Evolutionary conservation across 176 grass and related monocot species (phyloP), one percentile per base, ranked within the genome.

Genomic region (Phragmites australis): DNA sequence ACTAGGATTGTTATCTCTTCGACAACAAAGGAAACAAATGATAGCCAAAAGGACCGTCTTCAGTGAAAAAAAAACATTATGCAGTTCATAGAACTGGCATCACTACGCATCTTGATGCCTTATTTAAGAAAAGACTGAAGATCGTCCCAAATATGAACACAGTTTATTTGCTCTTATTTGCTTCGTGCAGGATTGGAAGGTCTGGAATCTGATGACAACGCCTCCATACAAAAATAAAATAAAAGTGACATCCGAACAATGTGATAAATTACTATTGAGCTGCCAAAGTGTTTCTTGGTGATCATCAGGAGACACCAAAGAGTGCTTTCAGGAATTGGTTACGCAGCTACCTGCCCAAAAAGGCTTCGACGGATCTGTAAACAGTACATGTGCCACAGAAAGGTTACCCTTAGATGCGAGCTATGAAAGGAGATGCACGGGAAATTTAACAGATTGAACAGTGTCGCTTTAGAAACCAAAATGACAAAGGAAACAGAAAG

Each of bases 361-460:
- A 97, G 82, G 56, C 72, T 86, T 76, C 53, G 84, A 58, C 91
- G 86, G 53, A 97, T 97, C 94, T 97, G 87, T 46, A 93, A 78
- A 66, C 19, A 75, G 11, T 34, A 82, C n/a, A 14, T 53, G 31
- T 68, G 55, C 5, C 67, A 74, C 45, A 83, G 4, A 29, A 76
- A 73, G 1, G 5, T 34, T 39, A 58, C 30, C 52, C 46, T 21
- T 19, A 61, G n/a, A 75, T 6, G 21, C 46, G 2, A 70, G 25
- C 70, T 42, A 54, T 8, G 55, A 23, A 14, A 58, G 9, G 32
- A 25, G 9, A 43, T 56, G 27, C 13, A 83, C 1, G 2, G 19
- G 16, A 66, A 61, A 72, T 51, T 72, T 31, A 37, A 68, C 31
- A 68, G 25, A 72, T 51, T 72, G 42, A 37, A 68, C 31, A 68